phyloP scores from a whole-genome alignment of 306 rosid genomes.

The Cajanus cajan region DNA sequence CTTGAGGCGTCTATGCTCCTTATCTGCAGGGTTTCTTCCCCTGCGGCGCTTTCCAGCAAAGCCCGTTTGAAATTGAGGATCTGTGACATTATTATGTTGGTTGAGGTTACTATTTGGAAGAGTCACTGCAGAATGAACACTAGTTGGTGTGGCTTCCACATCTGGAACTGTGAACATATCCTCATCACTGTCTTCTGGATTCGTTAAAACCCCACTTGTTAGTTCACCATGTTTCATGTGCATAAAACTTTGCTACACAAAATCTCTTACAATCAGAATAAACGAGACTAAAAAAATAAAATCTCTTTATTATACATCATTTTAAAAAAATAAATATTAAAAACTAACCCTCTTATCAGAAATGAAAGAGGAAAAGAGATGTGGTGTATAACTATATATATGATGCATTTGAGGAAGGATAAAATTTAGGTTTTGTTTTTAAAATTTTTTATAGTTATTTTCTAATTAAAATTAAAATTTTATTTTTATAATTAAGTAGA shows the following conservation, averaged over 20 bases:
- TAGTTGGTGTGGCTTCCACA: conserved; percentile 27
- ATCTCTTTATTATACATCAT: background rate
- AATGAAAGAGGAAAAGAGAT: background rate
- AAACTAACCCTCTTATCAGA: background rate
- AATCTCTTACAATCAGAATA: background rate
- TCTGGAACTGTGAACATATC: conserved; percentile 65
- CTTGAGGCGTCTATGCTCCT: conserved; percentile 62
- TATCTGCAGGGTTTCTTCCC: conserved; percentile 63
- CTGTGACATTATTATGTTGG: conserved; percentile 4
- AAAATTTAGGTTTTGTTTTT: background rate
- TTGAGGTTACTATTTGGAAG: conserved; percentile 4
- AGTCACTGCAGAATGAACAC: conserved; percentile 8
- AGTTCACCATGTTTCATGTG: background rate
- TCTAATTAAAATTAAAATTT: background rate
- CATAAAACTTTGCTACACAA: background rate
- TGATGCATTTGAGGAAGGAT: background rate
- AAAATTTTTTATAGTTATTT: background rate
- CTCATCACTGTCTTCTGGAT: conserved; percentile 60
- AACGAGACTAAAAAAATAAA: background rate
- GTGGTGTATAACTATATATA: no score
- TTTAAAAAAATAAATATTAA: background rate
- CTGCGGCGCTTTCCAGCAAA: conserved; percentile 49
- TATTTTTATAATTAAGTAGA: no score
- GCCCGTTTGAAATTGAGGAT: conserved; percentile 22
- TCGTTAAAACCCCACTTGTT: background rate